Percentiles rank a stretch among this genome's conserved stretches.
Evolutionary conservation across 139 green algal species (phyloP).

Genomic region (Desmodesmus armatus): DNA sequence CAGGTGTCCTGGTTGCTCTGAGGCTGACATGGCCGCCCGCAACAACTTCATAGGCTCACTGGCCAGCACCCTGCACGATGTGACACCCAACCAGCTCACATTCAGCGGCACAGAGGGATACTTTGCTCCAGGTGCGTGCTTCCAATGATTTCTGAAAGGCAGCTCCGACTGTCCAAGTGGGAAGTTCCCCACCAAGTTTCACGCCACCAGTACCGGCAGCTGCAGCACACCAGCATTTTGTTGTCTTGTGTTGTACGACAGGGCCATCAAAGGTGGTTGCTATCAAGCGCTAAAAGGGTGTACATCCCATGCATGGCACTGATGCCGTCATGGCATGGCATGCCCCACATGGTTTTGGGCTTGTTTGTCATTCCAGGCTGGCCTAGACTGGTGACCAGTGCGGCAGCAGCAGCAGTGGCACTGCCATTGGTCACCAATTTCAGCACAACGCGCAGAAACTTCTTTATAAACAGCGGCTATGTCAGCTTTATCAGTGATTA

Average conservation of each 20-base stretch:
- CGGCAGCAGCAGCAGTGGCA: not conserved
- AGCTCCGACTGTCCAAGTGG: not conserved
- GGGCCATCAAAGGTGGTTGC: too few relatives aligned
- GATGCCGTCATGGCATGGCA: too few relatives aligned
- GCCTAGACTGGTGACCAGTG: too few relatives aligned
- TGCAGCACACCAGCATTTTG: not conserved
- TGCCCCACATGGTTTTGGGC: too few relatives aligned
- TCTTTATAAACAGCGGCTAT: too few relatives aligned
- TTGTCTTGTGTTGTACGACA: not conserved
- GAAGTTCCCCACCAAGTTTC: not conserved
- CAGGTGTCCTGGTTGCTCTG: conserved; percentile 27
- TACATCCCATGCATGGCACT: too few relatives aligned
- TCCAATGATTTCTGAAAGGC: not conserved
- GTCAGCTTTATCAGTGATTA: too few relatives aligned
- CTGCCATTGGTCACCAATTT: not conserved
- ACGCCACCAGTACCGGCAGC: too few relatives aligned
- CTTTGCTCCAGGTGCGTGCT: not conserved
- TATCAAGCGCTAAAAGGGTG: too few relatives aligned
- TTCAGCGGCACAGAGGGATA: conserved; percentile 39
- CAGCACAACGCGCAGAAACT: too few relatives aligned
- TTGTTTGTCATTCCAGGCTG: too few relatives aligned
- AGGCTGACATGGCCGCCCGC: not conserved
- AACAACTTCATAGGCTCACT: not conserved
- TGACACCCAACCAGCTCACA: conserved; percentile 28
- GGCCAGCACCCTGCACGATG: not conserved